Percentiles rank a stretch among this genome's conserved stretches.
phyloP scores from a whole-genome alignment of 805 yeast species.

The Metschnikowia proteae region DNA sequence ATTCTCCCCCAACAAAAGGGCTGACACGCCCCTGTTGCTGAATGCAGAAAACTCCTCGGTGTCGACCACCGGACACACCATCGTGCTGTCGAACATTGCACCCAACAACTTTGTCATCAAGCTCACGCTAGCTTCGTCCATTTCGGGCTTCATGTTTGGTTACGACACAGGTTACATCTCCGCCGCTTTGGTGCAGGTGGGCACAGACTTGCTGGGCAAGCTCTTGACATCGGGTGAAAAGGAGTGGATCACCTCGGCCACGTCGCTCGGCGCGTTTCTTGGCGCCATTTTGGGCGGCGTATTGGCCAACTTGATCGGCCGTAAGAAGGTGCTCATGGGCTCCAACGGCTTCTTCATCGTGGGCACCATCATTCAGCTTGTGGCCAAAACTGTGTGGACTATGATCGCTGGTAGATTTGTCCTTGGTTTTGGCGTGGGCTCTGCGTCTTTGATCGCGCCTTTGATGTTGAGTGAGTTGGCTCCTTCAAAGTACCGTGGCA shows the following conservation, averaged over 20 bases:
- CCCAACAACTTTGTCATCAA: slow-evolving; percentile 56
- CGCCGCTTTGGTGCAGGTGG: slow-evolving; percentile 83
- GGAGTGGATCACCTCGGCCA: slow-evolving; percentile 89
- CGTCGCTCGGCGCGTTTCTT: slow-evolving; percentile 87
- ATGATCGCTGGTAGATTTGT: slow-evolving; percentile 90
- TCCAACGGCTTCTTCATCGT: slow-evolving; percentile 78
- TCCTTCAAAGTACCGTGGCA: slow-evolving; percentile 86
- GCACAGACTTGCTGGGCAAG: slow-evolving; percentile 57
- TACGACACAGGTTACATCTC: slow-evolving; percentile 97
- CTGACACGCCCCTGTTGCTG: slow-evolving; percentile 7
- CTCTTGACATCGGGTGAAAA: slow-evolving; percentile 70
- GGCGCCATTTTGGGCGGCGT: slow-evolving; percentile 78
- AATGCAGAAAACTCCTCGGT: slow-evolving; percentile 8
- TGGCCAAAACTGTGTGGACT: slow-evolving; percentile 77
- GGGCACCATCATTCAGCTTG: slow-evolving; percentile 84
- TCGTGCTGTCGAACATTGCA: slow-evolving; percentile 8
- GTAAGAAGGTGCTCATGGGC: slow-evolving; percentile 78
- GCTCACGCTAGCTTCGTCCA: slow-evolving; percentile 73
- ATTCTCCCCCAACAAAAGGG: neutral
- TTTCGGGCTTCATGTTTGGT: slow-evolving; percentile 96
- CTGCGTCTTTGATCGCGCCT: slow-evolving; percentile 93
- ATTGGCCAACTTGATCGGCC: slow-evolving; percentile 77
- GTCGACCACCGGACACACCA: slow-evolving; percentile 6
- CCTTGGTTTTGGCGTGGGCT: slow-evolving; percentile 96
- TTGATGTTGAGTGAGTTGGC: slow-evolving; percentile 89